Evolutionary conservation across 2,329 filamentous ascomycete genomes (phyloP).

Genomic region (Ophiosphaerella herpotricha): DNA sequence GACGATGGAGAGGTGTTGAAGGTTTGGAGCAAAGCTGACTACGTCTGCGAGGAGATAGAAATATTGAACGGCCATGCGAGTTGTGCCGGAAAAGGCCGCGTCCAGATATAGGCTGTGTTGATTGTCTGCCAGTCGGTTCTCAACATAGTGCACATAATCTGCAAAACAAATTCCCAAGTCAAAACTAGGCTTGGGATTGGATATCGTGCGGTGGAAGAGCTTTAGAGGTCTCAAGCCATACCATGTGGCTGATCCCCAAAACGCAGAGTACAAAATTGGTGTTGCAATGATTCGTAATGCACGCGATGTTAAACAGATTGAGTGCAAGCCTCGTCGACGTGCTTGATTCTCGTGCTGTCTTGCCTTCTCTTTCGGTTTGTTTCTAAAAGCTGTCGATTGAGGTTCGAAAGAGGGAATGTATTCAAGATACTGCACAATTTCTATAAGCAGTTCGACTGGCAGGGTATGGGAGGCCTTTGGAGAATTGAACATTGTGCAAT

Average conservation of each 20-base stretch:
- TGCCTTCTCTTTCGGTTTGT: constrained; percentile 16
- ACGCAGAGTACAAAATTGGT: constrained; percentile 30
- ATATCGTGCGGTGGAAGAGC: constrained; percentile 23
- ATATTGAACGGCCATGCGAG: constrained; percentile 16
- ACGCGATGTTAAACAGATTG: constrained; percentile 24
- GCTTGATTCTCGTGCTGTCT: constrained; percentile 30
- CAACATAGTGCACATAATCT: constrained; percentile 26
- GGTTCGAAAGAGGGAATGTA: constrained; percentile 26
- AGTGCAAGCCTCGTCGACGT: constrained; percentile 19
- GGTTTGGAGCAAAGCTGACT: constrained; percentile 19
- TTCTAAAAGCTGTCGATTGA: constrained; percentile 24
- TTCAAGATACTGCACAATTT: constrained; percentile 17
- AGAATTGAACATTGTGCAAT: not conserved
- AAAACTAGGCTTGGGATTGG: not conserved
- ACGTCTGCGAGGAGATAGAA: constrained; percentile 25
- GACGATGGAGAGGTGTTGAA: constrained; percentile 27
- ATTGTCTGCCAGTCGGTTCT: constrained; percentile 30
- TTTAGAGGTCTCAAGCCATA: constrained; percentile 16
- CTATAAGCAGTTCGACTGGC: constrained; percentile 30
- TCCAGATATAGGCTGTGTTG: constrained; percentile 19
- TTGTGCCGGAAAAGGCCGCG: not conserved
- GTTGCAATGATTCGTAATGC: constrained; percentile 21
- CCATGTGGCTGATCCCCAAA: constrained; percentile 19
- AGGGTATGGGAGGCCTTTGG: constrained; percentile 7
- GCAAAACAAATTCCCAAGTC: constrained; percentile 5